phyloP scores from a whole-genome alignment of 2,329 filamentous ascomycete species.

The Aureobasidium sp. region DNA sequence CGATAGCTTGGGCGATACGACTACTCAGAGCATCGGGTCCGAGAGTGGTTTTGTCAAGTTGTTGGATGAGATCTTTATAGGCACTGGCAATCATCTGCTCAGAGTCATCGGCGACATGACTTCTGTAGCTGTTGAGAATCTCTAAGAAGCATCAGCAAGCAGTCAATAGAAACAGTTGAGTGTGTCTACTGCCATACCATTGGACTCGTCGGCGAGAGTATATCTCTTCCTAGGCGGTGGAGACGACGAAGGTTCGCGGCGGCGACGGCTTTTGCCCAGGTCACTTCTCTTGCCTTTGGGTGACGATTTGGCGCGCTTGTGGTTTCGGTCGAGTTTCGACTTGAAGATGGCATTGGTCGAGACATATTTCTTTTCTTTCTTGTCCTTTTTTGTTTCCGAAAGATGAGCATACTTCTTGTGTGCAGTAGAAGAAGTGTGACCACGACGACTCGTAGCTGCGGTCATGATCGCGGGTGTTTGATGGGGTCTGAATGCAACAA shows the following conservation, averaged over 20 bases:
- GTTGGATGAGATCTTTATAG: conserved; percentile 17
- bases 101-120: background rate
- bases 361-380: conserved; percentile 7
- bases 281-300: background rate
- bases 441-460: background rate
- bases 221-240: conserved; percentile 7
- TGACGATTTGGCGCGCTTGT: background rate
- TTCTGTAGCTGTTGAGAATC: conserved; percentile 16
- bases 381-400: background rate
- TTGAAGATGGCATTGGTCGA: conserved; percentile 13
- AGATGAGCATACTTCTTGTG: background rate
- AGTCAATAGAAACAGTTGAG: background rate
- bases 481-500: background rate
- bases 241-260: background rate
- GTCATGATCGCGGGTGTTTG: background rate
- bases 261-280: background rate
- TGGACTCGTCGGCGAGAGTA: conserved; percentile 11
- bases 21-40: conserved; percentile 16
- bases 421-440: background rate
- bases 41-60: conserved; percentile 17
- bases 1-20: conserved; percentile 15
- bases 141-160: conserved; percentile 12
- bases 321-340: background rate
- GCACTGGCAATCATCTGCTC: conserved; percentile 13
- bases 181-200: background rate